Conservation (phyloP, 1,284 basidiomycete species). For the Fomitopsis schrenkii region DNA sequence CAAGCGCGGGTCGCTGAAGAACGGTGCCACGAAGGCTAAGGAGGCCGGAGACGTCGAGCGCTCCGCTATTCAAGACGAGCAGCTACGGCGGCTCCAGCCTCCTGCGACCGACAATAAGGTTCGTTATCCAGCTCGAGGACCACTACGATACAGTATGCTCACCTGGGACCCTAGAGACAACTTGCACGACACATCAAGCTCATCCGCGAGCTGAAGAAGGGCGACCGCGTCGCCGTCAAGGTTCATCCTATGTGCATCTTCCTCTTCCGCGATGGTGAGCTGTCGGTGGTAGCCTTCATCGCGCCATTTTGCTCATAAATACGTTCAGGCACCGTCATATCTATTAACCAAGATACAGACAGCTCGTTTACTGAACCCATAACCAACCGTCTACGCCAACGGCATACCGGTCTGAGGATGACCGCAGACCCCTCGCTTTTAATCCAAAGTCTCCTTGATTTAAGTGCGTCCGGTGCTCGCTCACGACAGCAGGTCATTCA, state of each 20-base stretch:
- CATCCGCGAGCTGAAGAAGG: slow-evolving; percentile 47
- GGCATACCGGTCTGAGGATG: slow-evolving; percentile 54
- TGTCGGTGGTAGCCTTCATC: not conserved
- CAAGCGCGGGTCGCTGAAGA: slow-evolving; percentile 13
- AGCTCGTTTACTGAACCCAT: slow-evolving; percentile 54
- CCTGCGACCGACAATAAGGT: slow-evolving; percentile 8
- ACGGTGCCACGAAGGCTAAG: slow-evolving; percentile 3
- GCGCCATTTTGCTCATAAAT: not conserved
- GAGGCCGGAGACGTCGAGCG: slow-evolving; percentile 17
- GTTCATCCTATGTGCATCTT: slow-evolving; percentile 62
- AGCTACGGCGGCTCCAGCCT: slow-evolving; percentile 2
- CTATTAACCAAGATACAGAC: slow-evolving; percentile 43
- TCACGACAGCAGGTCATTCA: not conserved
- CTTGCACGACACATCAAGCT: slow-evolving; percentile 33
- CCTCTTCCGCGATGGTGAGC: slow-evolving; percentile 55
- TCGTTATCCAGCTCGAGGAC: not conserved
- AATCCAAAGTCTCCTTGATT: slow-evolving; percentile 58
- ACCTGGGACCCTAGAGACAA: slow-evolving; percentile 6
- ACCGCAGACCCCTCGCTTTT: slow-evolving; percentile 61
- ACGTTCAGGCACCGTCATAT: slow-evolving; percentile 53
- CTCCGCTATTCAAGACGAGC: not conserved
- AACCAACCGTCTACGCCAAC: slow-evolving; percentile 45
- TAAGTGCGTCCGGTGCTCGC: slow-evolving; percentile 36
- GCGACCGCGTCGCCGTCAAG: slow-evolving; percentile 55
- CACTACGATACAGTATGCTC: not conserved